Base-by-base conservation (phyloP, 108 stramenopile genomes). In the Aurantiochytrium sp. region DNA sequence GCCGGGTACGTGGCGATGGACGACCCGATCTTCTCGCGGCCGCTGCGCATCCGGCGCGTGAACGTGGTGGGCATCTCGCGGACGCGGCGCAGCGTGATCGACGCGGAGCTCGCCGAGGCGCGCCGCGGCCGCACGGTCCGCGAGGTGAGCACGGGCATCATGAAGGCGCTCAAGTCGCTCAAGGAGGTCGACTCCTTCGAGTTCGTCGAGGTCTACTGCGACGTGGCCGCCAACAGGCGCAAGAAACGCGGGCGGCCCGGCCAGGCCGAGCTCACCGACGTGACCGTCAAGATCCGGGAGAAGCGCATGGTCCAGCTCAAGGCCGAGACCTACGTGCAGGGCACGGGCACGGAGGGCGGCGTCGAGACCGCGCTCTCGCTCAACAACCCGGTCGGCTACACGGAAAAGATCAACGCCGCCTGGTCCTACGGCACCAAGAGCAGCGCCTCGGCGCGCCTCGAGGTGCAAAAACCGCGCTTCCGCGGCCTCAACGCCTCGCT, bases 341-440 rank as follows among this genome's bases (percentile, higher is more conserved):
- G 73, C 3, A 48, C 73, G 6, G 73, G 73, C 27, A 3, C 73
- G n/a, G 73, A 81, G 19, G 73, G 73, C 45, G 73, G 73, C 30
- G 73, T 81, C 24, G 73, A 81, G 73, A 81, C 73, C 6, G 39
- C 73, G 45, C 45, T 81, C 73, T 48, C 39, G 39, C 45, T 81
- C 42, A 81, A 81, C 39, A 81, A 81, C 24, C 73, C 45, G 10
- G 39, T 81, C 27, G 73, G 73, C 6, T 81, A 48, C 73, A 81
- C 73, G 73, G 73, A 81, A 24, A 81, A 81, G 24, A 24, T 81
- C 42, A 81, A 48, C 45, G 73, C 73, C 42, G 73, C 73, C 10
- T 81, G 39, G 42, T 81, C 73, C 42, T 81, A 81, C 73, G 73
- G 73, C 15, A 81, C 73, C 73, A 81, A 81, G 73, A 81, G 73